Evolutionary conservation across 1,284 basidiomycete genomes (phyloP), one percentile per base, ranked within the genome.

Genomic region (Macrocystidia cucumis): DNA sequence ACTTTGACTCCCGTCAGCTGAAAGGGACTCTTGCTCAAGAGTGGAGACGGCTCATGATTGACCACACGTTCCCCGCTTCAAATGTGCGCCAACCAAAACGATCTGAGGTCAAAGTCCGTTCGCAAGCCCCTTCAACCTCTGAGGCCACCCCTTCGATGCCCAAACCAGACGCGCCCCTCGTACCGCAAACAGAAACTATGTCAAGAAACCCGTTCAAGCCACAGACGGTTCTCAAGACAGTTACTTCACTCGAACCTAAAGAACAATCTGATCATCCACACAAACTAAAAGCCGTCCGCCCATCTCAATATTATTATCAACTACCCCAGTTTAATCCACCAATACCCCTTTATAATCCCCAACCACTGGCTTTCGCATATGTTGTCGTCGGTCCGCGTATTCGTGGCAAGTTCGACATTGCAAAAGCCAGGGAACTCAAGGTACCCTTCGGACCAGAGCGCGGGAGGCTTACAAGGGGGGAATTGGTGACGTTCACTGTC

Each of bases 371-470:
- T 2, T 40, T 76, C n/a, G 69, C 70, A 4, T 96, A 92, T 54
- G 68, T 93, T 16, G 57, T 84, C 27, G 69, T 88, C 32, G 89
- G 90, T 0, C 87, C 91, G 0, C 67, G 67, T 2, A 65, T 81
- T 24, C 77, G 90, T 2, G 92, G 92, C n/a, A 91, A 88, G 56
- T 95, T 98, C 51, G 75, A 95, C 44, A 76, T 60, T 0, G 58
- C 60, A 38, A 79, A 75, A 44, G 89, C 91, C 0, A 52, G 65
- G 4, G 70, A 62, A 21, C 64, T 91, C 1, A 81, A 83, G 6
- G 64, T 98, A 2, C 68, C 73, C 1, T 61, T 62, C 2, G 86
- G 88, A 0, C 69, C 63, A 59, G n/a, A 67, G 56, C 24, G 86
- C 73, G 3, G 65, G 16, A 52, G 48, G 46, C 59, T 74, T 18